Evolutionary conservation across 2,329 filamentous ascomycete species (phyloP).

Genomic region (Claviceps lovelessii): DNA sequence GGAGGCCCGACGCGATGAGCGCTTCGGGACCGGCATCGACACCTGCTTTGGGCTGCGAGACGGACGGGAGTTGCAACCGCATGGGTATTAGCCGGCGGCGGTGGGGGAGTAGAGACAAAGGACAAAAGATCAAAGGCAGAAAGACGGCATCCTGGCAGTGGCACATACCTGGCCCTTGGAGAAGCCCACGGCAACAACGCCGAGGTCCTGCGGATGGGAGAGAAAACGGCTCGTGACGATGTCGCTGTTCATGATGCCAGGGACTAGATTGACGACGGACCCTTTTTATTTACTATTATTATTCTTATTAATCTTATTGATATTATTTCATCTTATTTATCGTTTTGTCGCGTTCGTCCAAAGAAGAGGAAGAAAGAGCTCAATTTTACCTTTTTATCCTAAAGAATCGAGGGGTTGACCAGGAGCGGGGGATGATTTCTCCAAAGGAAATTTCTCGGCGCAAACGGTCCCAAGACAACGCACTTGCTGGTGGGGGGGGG

Average conservation of each 20-base stretch:
- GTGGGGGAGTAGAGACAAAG: background rate
- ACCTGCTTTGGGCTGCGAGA: constrained; percentile 63
- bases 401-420: background rate
- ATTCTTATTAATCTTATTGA: too few species aligned
- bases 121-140: too few species aligned
- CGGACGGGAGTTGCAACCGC: background rate
- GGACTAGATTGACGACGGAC: background rate
- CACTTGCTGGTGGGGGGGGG: too few species aligned
- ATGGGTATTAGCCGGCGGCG: too few species aligned
- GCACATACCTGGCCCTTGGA: constrained; percentile 76
- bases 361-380: too few species aligned
- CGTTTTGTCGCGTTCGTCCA: too few species aligned
- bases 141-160: background rate
- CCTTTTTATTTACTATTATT: too few species aligned
- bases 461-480: background rate
- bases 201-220: constrained; percentile 62
- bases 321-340: too few species aligned
- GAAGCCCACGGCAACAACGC: constrained; percentile 89
- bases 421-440: background rate
- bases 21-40: constrained; percentile 84
- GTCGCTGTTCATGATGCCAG: constrained; percentile 33
- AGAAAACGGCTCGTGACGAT: constrained; percentile 60
- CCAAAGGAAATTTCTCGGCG: background rate
- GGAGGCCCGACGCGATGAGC: constrained; percentile 75
- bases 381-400: background rate